Conservation (phyloP, 495 filamentous ascomycete genomes). For the Sordaria brevicollis region DNA sequence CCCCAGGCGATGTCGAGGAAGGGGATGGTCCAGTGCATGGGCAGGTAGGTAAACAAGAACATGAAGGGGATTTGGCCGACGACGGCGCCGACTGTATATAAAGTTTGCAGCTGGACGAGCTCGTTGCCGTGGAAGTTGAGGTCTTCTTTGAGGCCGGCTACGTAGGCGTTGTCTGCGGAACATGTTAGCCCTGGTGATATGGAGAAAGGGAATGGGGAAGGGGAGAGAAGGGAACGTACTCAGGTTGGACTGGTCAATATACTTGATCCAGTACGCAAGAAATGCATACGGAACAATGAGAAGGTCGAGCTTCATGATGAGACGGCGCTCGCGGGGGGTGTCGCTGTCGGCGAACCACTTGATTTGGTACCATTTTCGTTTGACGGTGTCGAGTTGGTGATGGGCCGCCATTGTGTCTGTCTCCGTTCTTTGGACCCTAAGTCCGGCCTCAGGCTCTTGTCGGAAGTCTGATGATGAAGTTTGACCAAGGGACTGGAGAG, state of each 20-base stretch:
- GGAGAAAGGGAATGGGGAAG: background rate
- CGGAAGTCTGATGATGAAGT: background rate
- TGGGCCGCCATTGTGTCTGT: background rate
- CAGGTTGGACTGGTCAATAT: slow-evolving; percentile 31
- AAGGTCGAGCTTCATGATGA: slow-evolving; percentile 37
- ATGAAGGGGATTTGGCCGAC: slow-evolving; percentile 40
- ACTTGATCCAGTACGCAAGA: slow-evolving; percentile 38
- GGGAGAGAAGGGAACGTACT: slow-evolving; percentile 3
- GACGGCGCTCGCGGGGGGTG: slow-evolving; percentile 28
- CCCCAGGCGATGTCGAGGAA: slow-evolving; percentile 34
- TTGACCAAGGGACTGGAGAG: background rate
- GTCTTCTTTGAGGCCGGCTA: slow-evolving; percentile 28
- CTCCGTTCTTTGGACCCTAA: background rate
- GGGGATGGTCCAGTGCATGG: slow-evolving; percentile 38
- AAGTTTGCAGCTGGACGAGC: slow-evolving; percentile 36
- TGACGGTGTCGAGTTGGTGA: slow-evolving; percentile 1
- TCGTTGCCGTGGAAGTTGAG: slow-evolving; percentile 37
- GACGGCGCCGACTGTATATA: slow-evolving; percentile 42
- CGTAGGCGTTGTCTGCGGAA: slow-evolving; percentile 26
- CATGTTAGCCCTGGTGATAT: slow-evolving; percentile 4
- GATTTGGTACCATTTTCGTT: slow-evolving; percentile 28
- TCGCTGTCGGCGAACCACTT: slow-evolving; percentile 33
- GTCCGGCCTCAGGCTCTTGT: background rate
- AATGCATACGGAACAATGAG: slow-evolving; percentile 28
- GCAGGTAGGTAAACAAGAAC: slow-evolving; percentile 39